Evolutionary conservation across 2,329 filamentous ascomycete species (phyloP).

Genomic region (Acrocalymma vagum): DNA sequence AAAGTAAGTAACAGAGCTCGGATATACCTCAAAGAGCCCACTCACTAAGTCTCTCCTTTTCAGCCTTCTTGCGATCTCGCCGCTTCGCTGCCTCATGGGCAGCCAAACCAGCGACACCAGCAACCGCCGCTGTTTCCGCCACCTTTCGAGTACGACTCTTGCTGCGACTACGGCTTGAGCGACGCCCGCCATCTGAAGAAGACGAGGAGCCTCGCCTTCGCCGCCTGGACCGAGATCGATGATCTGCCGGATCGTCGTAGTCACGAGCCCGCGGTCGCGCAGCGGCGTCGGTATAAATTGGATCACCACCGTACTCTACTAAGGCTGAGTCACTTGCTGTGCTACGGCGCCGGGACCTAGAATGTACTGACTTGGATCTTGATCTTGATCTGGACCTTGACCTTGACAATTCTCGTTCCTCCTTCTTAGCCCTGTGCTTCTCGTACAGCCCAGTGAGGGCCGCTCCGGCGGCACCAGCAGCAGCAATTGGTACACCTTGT

Average conservation of each 20-base stretch:
- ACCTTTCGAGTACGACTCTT: constrained; percentile 60
- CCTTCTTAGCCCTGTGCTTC: constrained; percentile 68
- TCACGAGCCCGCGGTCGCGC: constrained; percentile 50
- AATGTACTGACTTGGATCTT: constrained; percentile 56
- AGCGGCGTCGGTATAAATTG: constrained; percentile 64
- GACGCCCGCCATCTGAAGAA: constrained; percentile 50
- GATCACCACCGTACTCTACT: constrained; percentile 71
- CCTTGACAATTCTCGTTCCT: constrained; percentile 57
- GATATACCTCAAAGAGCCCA: constrained; percentile 19
- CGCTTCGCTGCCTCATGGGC: constrained; percentile 66
- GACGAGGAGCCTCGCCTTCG: constrained; percentile 52
- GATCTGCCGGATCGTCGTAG: constrained; percentile 51
- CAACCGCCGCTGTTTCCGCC: constrained; percentile 65
- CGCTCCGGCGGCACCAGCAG: constrained; percentile 68
- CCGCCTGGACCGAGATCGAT: constrained; percentile 44
- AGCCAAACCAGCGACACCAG: constrained; percentile 64
- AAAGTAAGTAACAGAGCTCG: constrained; percentile 26
- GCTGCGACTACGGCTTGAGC: constrained; percentile 50
- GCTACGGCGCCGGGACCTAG: constrained; percentile 53
- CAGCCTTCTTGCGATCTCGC: constrained; percentile 64
- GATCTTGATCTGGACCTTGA: constrained; percentile 49
- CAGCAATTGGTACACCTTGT: constrained; percentile 67
- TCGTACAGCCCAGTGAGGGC: constrained; percentile 70
- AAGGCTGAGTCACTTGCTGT: constrained; percentile 60
- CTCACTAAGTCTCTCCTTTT: constrained; percentile 62